These are phyloP conservation scores for Saitozyma sp. DNA, from an alignment of 768 basidiomycete species.

Conservation along the genomic window DNA sequence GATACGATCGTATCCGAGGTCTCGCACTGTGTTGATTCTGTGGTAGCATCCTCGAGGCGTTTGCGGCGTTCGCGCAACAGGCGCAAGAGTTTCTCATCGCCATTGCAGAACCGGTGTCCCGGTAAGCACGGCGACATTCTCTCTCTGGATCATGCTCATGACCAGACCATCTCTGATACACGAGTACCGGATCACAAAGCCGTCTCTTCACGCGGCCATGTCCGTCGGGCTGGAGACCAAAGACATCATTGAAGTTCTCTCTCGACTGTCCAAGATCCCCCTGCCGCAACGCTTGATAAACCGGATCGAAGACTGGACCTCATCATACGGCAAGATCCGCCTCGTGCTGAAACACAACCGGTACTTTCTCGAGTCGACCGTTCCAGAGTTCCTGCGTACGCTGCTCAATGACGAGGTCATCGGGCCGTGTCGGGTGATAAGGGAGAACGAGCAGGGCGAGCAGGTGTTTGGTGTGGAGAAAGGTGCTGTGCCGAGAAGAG, in stretches of 20 bases:
- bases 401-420: slow-evolving; percentile 80
- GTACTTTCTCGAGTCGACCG: slow-evolving; percentile 93
- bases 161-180: slow-evolving; percentile 92
- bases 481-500: slow-evolving; percentile 83
- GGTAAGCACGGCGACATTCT: slow-evolving; percentile 62
- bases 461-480: slow-evolving; percentile 67
- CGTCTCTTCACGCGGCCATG: slow-evolving; percentile 96
- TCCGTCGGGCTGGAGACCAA: slow-evolving; percentile 97
- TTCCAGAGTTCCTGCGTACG: slow-evolving; percentile 86
- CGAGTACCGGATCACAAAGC: slow-evolving; percentile 97
- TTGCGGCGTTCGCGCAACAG: slow-evolving; percentile 95
- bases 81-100: slow-evolving; percentile 98
- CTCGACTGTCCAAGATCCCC: slow-evolving; percentile 69
- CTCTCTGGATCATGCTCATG: background rate
- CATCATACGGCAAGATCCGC: slow-evolving; percentile 98
- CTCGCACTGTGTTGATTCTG: too few relatives aligned
- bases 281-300: slow-evolving; percentile 81
- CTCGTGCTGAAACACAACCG: slow-evolving; percentile 97
- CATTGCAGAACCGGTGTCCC: slow-evolving; percentile 97
- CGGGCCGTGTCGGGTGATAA: slow-evolving; percentile 47
- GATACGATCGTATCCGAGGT: background rate
- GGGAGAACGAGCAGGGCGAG: slow-evolving; percentile 56
- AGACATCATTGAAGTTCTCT: slow-evolving; percentile 89
- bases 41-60: slow-evolving; percentile 84
- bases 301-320: slow-evolving; percentile 88